Conservation (phyloP, 2,329 filamentous ascomycete species). For the Scleromitrula shiraiana region DNA sequence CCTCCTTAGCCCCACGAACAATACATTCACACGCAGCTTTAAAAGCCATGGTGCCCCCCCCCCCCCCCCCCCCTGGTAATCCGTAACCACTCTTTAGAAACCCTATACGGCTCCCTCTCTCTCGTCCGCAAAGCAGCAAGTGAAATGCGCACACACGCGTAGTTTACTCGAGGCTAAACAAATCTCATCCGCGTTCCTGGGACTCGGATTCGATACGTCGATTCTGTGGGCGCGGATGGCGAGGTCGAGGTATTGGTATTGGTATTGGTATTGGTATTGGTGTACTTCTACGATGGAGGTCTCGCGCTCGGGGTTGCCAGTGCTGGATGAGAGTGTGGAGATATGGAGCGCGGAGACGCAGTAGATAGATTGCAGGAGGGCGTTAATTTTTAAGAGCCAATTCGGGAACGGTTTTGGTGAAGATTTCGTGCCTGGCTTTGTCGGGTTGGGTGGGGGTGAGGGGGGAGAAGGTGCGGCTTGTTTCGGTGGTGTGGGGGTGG, state of each 20-base stretch:
- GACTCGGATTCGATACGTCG: conserved; percentile 12
- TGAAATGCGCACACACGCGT: conserved; percentile 16
- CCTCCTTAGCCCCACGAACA: neutral
- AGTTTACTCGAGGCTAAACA: conserved; percentile 16
- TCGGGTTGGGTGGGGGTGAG: neutral
- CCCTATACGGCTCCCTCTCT: conserved; percentile 16
- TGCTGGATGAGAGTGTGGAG: neutral
- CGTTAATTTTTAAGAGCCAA: conserved; percentile 16
- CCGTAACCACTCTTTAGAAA: conserved; percentile 17
- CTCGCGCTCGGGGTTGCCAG: neutral
- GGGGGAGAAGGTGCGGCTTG: conserved; percentile 12
- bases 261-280: neutral
- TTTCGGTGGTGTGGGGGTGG: conserved; percentile 18
- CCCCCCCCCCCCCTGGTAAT: conserved; percentile 11
- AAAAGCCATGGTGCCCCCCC: too few species aligned
- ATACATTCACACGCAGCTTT: neutral
- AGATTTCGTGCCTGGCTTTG: conserved; percentile 3
- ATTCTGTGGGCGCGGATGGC: conserved; percentile 15
- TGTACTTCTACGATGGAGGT: neutral
- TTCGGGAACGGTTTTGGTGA: conserved; percentile 10
- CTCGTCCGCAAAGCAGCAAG: too few species aligned
- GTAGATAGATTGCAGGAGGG: conserved; percentile 18
- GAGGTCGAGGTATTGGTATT: conserved; percentile 14
- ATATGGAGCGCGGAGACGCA: conserved; percentile 17
- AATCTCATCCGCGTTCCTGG: conserved; percentile 16